These are phyloP conservation scores for Chenopodium formosanum DNA, from an alignment of 148 eudicot species.

Conservation along the genomic window DNA sequence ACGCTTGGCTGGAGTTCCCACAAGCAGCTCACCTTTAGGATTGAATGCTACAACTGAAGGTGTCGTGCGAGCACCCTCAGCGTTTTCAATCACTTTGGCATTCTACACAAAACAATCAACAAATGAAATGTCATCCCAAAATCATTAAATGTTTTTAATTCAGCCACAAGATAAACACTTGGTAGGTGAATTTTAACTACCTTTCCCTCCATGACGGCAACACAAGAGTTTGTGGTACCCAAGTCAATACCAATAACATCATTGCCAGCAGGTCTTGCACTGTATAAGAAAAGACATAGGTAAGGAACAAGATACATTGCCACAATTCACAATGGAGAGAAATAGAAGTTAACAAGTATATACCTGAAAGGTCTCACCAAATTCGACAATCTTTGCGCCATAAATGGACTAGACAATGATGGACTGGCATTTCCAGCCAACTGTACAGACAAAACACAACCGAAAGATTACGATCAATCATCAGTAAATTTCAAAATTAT, in stretches of 20 bases:
- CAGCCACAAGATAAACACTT: not conserved
- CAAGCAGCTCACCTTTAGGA: constrained; percentile 79
- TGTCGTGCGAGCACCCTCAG: constrained; percentile 97
- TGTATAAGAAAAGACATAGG: constrained; percentile 24
- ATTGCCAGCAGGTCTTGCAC: constrained; percentile 70
- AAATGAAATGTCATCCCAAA: not conserved
- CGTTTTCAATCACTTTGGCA: constrained; percentile 88
- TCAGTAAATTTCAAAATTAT: too few species aligned
- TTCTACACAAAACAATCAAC: constrained; percentile 28
- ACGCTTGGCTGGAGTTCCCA: constrained; percentile 93
- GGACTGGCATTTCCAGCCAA: constrained; percentile 54
- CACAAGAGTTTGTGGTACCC: constrained; percentile 97
- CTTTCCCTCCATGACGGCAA: constrained; percentile 97
- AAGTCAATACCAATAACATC: constrained; percentile 96
- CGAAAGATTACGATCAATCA: not conserved
- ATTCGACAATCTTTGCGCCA: constrained; percentile 56
- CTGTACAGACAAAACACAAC: constrained; percentile 33
- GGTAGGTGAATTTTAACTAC: constrained; percentile 25
- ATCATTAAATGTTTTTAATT: not conserved
- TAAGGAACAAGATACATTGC: not conserved
- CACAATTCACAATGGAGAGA: not conserved
- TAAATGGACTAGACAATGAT: constrained; percentile 42
- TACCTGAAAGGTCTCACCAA: constrained; percentile 87
- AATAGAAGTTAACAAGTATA: not conserved
- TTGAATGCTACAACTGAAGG: constrained; percentile 88